Evolutionary conservation across 1,284 basidiomycete species (phyloP).

Genomic region (Leccinum pachyderme): DNA sequence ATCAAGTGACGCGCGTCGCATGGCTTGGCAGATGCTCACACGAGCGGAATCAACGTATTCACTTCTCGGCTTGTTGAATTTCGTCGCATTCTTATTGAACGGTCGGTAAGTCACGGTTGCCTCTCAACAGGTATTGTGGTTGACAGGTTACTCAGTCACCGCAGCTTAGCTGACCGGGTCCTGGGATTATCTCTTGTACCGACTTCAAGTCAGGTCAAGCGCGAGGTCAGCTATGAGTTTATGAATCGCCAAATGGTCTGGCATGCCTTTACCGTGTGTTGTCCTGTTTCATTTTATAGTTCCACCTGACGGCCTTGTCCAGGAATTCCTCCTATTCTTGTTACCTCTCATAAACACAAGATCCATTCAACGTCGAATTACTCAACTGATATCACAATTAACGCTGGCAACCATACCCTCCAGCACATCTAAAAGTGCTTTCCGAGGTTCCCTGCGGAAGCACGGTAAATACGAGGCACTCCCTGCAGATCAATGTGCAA

Average conservation of each 20-base stretch:
- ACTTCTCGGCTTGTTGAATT: slow-evolving; percentile 68
- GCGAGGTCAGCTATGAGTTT: slow-evolving; percentile 96
- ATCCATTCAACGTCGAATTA: slow-evolving; percentile 57
- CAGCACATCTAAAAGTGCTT: background rate
- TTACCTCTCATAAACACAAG: slow-evolving; percentile 81
- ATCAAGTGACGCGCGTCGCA: slow-evolving; percentile 69
- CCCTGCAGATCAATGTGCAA: slow-evolving; percentile 69
- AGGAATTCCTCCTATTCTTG: slow-evolving; percentile 96
- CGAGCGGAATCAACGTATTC: slow-evolving; percentile 67
- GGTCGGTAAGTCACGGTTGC: slow-evolving; percentile 59
- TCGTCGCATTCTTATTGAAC: slow-evolving; percentile 82
- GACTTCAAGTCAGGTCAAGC: slow-evolving; percentile 65
- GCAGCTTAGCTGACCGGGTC: slow-evolving; percentile 81
- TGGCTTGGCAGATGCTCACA: slow-evolving; percentile 73
- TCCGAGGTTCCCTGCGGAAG: slow-evolving; percentile 27
- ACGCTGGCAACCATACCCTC: slow-evolving; percentile 31
- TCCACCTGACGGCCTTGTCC: slow-evolving; percentile 2
- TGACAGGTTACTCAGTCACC: slow-evolving; percentile 56
- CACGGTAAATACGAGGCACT: slow-evolving; percentile 65
- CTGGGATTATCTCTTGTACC: slow-evolving; percentile 81
- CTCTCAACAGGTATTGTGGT: background rate
- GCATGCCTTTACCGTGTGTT: slow-evolving; percentile 91
- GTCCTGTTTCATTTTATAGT: background rate
- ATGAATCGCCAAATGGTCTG: slow-evolving; percentile 99
- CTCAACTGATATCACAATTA: slow-evolving; percentile 39